A percentile compares a stretch with the other conserved stretches of the same genome.
These are phyloP conservation scores for Lachancea dasiensis DNA, from an alignment of 805 yeast species.

Conservation along the genomic window DNA sequence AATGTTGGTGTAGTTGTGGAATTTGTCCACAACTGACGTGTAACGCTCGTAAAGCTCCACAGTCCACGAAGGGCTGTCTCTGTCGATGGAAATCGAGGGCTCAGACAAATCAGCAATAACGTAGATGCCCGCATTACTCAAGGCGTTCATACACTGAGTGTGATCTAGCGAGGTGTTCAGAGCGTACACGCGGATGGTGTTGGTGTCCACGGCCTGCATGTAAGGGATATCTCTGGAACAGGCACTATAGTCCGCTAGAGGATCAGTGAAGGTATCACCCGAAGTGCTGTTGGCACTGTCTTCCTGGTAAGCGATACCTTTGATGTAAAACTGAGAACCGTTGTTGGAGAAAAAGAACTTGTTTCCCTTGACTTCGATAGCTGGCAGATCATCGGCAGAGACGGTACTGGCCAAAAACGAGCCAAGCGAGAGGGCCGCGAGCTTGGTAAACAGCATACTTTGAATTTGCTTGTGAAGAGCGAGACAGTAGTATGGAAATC, in stretches of 20 bases:
- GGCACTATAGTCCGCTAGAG: slow-evolving; percentile 53
- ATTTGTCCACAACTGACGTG: slow-evolving; percentile 60
- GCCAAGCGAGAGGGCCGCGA: slow-evolving; percentile 33
- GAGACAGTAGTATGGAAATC: not conserved
- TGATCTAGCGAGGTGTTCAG: slow-evolving; percentile 60
- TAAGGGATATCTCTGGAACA: slow-evolving; percentile 75
- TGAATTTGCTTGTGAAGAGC: not conserved
- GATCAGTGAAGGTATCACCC: slow-evolving; percentile 52
- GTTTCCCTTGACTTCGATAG: slow-evolving; percentile 69
- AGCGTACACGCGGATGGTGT: slow-evolving; percentile 73
- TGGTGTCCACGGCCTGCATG: slow-evolving; percentile 54
- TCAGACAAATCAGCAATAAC: slow-evolving; percentile 74
- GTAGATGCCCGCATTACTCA: slow-evolving; percentile 71
- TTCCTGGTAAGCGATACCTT: slow-evolving; percentile 77
- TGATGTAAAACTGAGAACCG: slow-evolving; percentile 72
- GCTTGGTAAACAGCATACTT: slow-evolving; percentile 32
- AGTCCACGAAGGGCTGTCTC: slow-evolving; percentile 59
- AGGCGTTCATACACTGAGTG: slow-evolving; percentile 57
- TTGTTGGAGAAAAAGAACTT: slow-evolving; percentile 71
- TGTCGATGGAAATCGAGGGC: slow-evolving; percentile 57
- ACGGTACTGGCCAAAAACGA: slow-evolving; percentile 26
- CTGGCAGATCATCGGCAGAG: slow-evolving; percentile 46
- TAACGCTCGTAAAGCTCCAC: slow-evolving; percentile 59
- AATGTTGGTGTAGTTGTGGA: slow-evolving; percentile 64
- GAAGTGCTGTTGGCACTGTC: slow-evolving; percentile 48